Evolutionary conservation across 2,329 filamentous ascomycete species (phyloP), one percentile per base, ranked within the genome.

Genomic region (Pestalotiopsis sp.): DNA sequence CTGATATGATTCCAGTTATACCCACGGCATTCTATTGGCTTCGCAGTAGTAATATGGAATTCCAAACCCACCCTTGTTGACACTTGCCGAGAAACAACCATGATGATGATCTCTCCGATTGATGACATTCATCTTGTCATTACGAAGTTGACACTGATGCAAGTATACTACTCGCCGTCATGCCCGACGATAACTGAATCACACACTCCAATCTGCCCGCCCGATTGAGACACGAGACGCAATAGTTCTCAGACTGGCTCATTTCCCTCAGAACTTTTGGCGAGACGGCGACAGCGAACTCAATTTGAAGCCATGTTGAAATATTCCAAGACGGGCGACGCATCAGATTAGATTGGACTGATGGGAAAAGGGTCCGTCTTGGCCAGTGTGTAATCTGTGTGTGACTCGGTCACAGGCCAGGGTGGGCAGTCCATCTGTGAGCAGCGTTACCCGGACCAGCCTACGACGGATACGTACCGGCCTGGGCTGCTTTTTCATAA

Each of bases 331-430:
- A 57, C 52, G 5, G 25, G 49, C 23, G 52, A 61, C 61, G 65
- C 65, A 67, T 67, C 65, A 67, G 65, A 67, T 61, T 61, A 67
- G 65, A 67, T 20, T 39, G 45, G 31, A 57, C 20, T 36, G 17
- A 58, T 38, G 9, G 57, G 7, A 20, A 31, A 62, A 23, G 23
- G 31, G 17, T 17, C 36, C 9, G 25, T 63, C 31, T 36, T 36
- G 31, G 31, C 31, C 31, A 9, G 31, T 36, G 31, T 36, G 31
- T 36, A 36, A 31, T 31, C 27, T 31, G 6, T 31, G 6, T 36
- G 31, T 36, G 31, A 36, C 31, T 9, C 31, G 31, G 31, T 36
- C 31, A 36, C 31, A 36, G 9, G 7, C 31, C 7, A 31, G 27
- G 27, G 27, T 31, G 27, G 27, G 27, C 27, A 7, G 27, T 9